Percentiles rank a stretch among this genome's conserved stretches.
These are phyloP conservation scores for Psidium guajava DNA, from an alignment of 345 rosid genomes.

Conservation along the genomic window DNA sequence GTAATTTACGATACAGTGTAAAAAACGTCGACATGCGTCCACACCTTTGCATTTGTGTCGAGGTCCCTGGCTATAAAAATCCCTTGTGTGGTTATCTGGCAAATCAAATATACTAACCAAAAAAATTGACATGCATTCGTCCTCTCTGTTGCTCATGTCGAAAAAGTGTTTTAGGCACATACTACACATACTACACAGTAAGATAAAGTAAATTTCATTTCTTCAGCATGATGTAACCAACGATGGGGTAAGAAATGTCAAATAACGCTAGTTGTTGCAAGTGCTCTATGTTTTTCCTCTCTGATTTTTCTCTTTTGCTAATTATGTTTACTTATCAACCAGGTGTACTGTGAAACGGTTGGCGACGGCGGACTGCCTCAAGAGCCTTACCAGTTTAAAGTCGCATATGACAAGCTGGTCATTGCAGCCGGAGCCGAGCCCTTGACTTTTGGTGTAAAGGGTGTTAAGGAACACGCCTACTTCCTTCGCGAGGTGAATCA, in stretches of 20 bases:
- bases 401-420: conserved; percentile 83
- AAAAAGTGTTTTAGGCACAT: neutral
- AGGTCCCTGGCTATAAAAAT: neutral
- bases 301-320: neutral
- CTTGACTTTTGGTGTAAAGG: conserved; percentile 78
- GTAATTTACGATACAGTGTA: neutral
- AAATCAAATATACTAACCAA: neutral
- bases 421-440: conserved; percentile 93
- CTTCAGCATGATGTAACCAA: neutral
- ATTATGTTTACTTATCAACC: neutral
- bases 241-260: neutral
- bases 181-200: neutral
- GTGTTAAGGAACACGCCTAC: conserved; percentile 77
- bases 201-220: neutral
- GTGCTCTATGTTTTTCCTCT: neutral
- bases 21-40: neutral
- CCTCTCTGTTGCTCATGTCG: neutral
- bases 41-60: neutral
- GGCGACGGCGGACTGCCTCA: conserved; percentile 30
- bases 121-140: neutral
- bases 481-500: conserved; percentile 91
- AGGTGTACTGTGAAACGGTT: conserved; percentile 83
- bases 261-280: neutral
- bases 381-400: conserved; percentile 70
- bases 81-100: accelerated